These are phyloP conservation scores for Poa pratensis DNA, from an alignment of 176 grass and related monocot species.

Conservation along the genomic window DNA sequence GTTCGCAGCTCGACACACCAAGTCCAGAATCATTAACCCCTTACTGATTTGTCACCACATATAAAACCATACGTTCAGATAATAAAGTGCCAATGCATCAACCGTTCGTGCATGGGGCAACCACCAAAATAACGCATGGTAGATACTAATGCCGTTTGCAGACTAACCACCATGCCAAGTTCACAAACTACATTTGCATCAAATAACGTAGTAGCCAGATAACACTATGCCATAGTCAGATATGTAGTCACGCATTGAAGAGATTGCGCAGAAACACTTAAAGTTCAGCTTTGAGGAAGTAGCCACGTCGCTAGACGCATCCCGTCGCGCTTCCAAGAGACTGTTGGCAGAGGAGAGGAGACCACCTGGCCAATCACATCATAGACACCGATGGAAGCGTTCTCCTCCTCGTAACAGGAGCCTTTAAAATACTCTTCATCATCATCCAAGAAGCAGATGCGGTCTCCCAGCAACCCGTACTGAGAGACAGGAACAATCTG, in stretches of 20 bases:
- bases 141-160: neutral
- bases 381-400: neutral
- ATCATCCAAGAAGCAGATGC: slow-evolving; percentile 8
- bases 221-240: neutral
- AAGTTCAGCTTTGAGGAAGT: slow-evolving; percentile 1
- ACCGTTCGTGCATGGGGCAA: neutral
- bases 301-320: slow-evolving; percentile 10
- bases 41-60: neutral
- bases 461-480: neutral
- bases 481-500: neutral
- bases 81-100: neutral
- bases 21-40: neutral
- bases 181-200: neutral
- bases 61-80: neutral
- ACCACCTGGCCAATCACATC: slow-evolving; percentile 7
- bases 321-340: neutral
- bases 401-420: neutral
- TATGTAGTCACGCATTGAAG: neutral
- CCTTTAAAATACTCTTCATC: neutral
- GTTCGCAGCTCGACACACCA: neutral
- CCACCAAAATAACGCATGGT: neutral
- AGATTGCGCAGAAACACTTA: neutral
- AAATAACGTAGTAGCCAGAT: neutral
- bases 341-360: neutral
- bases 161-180: neutral